These are phyloP conservation scores for Pythium rhizo-oryzae DNA, from an alignment of 352 stramenopile species.

Conservation along the genomic window DNA sequence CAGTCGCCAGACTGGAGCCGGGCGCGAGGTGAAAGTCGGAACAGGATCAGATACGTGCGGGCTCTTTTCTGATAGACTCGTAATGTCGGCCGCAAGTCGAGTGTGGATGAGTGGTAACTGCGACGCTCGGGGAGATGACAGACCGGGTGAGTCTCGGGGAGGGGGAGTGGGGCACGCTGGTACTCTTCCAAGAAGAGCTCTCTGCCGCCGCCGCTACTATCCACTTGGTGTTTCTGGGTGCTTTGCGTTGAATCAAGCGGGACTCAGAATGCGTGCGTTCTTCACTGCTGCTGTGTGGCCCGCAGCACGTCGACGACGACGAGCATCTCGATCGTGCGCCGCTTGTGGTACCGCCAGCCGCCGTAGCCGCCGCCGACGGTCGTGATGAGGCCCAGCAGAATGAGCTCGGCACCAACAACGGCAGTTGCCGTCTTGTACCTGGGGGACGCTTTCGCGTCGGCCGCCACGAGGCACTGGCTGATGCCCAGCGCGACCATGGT, in stretches of 20 bases:
- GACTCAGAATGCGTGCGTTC: not conserved
- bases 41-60: too few relatives aligned
- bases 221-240: too few relatives aligned
- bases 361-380: slow-evolving; percentile 10
- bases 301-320: slow-evolving; percentile 12
- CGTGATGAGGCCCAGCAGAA: slow-evolving; percentile 1
- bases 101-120: too few relatives aligned
- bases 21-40: too few relatives aligned
- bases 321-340: slow-evolving; percentile 11
- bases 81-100: too few relatives aligned
- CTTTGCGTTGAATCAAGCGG: not conserved
- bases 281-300: not conserved
- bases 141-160: too few relatives aligned
- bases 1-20: too few relatives aligned
- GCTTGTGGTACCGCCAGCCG: slow-evolving; percentile 18
- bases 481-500: slow-evolving; percentile 12
- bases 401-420: not conserved
- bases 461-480: slow-evolving; percentile 8
- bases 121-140: too few relatives aligned
- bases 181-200: too few relatives aligned
- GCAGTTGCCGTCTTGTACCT: not conserved
- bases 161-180: too few relatives aligned
- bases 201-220: too few relatives aligned
- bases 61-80: too few relatives aligned
- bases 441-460: not conserved